Conservation (phyloP, 129 eudicot species). For the Oenanthe sinensis region DNA sequence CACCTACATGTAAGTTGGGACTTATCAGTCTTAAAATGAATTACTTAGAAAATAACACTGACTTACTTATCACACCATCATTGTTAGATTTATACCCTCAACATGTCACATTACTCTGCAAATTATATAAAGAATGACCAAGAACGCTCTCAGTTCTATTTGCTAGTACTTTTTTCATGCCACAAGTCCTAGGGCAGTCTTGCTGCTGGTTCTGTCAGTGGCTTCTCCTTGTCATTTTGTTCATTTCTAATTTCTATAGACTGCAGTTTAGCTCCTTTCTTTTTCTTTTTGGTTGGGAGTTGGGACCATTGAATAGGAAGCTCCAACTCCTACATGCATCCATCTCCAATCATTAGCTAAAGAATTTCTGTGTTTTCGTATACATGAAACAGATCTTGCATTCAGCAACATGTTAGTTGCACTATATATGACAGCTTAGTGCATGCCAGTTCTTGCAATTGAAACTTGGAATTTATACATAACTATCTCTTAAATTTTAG, state of each 20-base stretch:
- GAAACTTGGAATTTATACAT: not conserved
- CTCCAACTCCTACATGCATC: constrained; percentile 13
- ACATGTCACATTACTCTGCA: not conserved
- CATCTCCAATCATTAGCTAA: constrained; percentile 5
- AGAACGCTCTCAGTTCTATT: not conserved
- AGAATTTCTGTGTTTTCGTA: not conserved
- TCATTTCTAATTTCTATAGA: not conserved
- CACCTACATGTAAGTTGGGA: not conserved
- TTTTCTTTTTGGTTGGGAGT: constrained; percentile 2
- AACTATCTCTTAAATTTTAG: not conserved
- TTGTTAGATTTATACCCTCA: not conserved
- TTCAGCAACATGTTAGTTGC: not conserved
- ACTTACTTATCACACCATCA: no score
- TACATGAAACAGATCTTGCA: not conserved
- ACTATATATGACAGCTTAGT: not conserved
- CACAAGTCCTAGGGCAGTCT: not conserved
- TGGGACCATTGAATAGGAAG: constrained; percentile 7
- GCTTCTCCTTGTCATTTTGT: constrained; percentile 1
- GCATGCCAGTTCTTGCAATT: not conserved
- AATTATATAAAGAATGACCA: not conserved
- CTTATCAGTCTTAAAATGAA: not conserved
- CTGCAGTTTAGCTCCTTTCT: not conserved
- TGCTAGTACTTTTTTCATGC: not conserved
- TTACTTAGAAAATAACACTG: no score
- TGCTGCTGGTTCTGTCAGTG: not conserved